Evolutionary conservation across 345 rosid genomes (phyloP).

Genomic region (Citrus inodora): DNA sequence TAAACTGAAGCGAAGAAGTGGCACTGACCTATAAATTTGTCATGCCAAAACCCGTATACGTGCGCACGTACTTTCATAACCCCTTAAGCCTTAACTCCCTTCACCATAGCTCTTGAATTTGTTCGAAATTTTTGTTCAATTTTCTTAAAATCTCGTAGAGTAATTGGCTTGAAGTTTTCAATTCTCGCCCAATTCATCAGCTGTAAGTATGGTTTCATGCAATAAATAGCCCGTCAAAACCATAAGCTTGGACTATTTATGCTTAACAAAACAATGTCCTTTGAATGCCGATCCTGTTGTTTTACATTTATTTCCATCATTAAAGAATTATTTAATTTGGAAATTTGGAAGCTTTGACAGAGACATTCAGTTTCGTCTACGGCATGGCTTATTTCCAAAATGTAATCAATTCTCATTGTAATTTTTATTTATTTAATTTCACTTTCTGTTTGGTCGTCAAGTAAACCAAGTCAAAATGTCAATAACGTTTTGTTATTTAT

Average conservation of each 20-base stretch:
- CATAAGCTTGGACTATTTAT: background rate
- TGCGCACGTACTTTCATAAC: background rate
- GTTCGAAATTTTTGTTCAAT: background rate
- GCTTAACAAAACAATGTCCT: too few species aligned
- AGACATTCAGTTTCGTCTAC: background rate
- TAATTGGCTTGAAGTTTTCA: background rate
- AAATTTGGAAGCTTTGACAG: background rate
- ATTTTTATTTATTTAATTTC: background rate
- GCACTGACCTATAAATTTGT: background rate
- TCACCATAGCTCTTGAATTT: too few species aligned
- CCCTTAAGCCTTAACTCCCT: background rate
- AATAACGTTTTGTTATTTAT: background rate
- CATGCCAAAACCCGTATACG: background rate
- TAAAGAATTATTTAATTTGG: background rate
- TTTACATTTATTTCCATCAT: background rate
- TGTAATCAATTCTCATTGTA: conserved; percentile 22
- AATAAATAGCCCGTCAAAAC: background rate
- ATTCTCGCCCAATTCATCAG: background rate
- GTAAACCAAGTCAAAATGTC: too few species aligned
- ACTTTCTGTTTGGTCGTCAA: background rate
- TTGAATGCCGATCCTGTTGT: background rate
- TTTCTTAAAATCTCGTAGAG: background rate
- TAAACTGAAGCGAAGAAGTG: background rate
- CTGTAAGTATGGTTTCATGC: background rate
- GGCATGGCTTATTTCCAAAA: background rate